A percentile compares a stretch with the other conserved stretches of the same genome.
Evolutionary conservation across 2,329 filamentous ascomycete species (phyloP).

Genomic region (Fusarium lyarnte): DNA sequence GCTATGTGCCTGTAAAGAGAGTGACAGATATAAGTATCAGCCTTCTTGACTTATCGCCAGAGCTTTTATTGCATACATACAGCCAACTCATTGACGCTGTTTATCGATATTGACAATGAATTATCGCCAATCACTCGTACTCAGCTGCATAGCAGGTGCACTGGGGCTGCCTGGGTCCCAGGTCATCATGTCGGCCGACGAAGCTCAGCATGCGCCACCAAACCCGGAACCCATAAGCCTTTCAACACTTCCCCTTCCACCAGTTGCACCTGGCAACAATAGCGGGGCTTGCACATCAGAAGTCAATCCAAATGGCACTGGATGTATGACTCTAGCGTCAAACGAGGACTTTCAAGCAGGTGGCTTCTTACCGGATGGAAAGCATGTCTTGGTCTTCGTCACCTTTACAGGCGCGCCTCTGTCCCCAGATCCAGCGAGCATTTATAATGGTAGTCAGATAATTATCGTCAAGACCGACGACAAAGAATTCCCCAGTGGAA

Average conservation of each 20-base stretch:
- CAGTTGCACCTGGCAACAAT: neutral
- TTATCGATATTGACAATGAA: neutral
- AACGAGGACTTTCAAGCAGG: neutral
- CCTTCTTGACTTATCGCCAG: neutral
- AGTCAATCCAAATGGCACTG: slow-evolving; percentile 2
- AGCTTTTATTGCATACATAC: too few species aligned
- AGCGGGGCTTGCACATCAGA: neutral
- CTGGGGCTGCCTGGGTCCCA: neutral
- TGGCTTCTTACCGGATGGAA: slow-evolving; percentile 53
- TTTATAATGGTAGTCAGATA: slow-evolving; percentile 54
- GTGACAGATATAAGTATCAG: neutral
- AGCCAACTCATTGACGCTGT: rapidly evolving
- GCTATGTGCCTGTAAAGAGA: too few species aligned
- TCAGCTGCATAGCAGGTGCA: neutral
- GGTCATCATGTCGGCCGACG: neutral
- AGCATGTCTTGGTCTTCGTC: slow-evolving; percentile 52
- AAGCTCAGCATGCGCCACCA: neutral
- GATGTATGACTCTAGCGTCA: neutral
- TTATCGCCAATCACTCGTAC: neutral
- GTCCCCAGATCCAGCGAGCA: slow-evolving; percentile 50
- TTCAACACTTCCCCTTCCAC: slow-evolving; percentile 9
- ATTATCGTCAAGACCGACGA: slow-evolving; percentile 55
- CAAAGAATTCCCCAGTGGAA: slow-evolving; percentile 33
- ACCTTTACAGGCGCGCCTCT: slow-evolving; percentile 55
- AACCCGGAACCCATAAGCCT: slow-evolving; percentile 1